Evolutionary conservation across 169 alveolate genomes (phyloP), one percentile per base, ranked within the genome.

Genomic region (Plasmodium sp.): DNA sequence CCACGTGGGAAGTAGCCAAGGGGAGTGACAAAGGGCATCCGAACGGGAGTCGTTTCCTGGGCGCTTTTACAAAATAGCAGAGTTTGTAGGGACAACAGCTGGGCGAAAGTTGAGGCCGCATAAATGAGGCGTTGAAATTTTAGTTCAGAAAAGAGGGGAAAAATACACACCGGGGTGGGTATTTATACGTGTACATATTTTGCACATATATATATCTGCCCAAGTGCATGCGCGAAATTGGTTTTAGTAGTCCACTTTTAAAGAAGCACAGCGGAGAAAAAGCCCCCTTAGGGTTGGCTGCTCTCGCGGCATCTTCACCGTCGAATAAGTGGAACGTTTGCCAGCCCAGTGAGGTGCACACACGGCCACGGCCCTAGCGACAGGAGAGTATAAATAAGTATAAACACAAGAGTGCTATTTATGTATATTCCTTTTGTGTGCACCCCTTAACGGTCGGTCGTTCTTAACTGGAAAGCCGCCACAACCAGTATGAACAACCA

Each of bases 401-500:
- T 67, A 67, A 7, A 67, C 6, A 27, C 39, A 67, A 9, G n/a
- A 7, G 39, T 22, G n/a, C 27, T 67, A 67, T 67, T 22, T 67
- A 6, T 67, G 39, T 27, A 27, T 22, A 67, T 22, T 3, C 27
- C 5, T 67, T 67, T 7, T 22, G 39, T 67, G 31, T 67, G 39
- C 22, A 51, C 62, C 5, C 1, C 62, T 51, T 51, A 22, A 12
- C 27, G 18, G 27, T 51, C 27, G 27, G 62, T 51, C 16, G 27
- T 51, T 51, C 62, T 16, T 43, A 34, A 34, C 51, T 36, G 73
- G 45, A 83, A 34, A 36, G 45, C 7, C 18, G 5, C 43, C 9
- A 58, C 43, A 18, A 67, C n/a, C 34, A 84, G 56, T 31, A 86
- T 51, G 86, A 75, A 86, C 45, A 56, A 75, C 22, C 85, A 86